Percentiles rank a stretch among this genome's conserved stretches.
Conservation (phyloP, 768 basidiomycete genomes). For the Dioszegia crocea region DNA sequence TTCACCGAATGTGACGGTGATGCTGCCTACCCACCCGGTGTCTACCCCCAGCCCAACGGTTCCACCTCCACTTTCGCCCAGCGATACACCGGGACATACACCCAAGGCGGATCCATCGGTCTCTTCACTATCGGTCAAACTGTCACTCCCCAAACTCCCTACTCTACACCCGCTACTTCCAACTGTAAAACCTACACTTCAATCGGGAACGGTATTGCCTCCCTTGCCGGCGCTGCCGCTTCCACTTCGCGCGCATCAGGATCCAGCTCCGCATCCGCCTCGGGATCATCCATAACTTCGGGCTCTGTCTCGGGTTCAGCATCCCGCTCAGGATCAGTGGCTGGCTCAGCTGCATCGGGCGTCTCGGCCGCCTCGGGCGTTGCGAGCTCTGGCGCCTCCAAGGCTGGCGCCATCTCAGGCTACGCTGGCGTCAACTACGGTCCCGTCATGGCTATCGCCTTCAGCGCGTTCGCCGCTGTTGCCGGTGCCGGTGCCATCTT, state of each 20-base stretch:
- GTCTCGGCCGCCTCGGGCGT: slow-evolving; percentile 16
- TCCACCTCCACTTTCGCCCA: slow-evolving; percentile 50
- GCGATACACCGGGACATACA: slow-evolving; percentile 51
- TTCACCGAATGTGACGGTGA: slow-evolving; percentile 55
- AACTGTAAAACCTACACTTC: slow-evolving; percentile 51
- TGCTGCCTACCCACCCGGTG: slow-evolving; percentile 51
- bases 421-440: slow-evolving; percentile 26
- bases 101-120: slow-evolving; percentile 30
- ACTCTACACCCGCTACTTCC: slow-evolving; percentile 48
- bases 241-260: slow-evolving; percentile 47
- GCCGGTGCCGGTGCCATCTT: slow-evolving; percentile 39
- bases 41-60: slow-evolving; percentile 50
- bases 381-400: slow-evolving; percentile 16
- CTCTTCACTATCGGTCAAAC: slow-evolving; percentile 49
- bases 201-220: slow-evolving; percentile 38
- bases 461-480: slow-evolving; percentile 25
- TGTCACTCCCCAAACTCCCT: slow-evolving; percentile 46
- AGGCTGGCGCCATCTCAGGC: slow-evolving; percentile 18
- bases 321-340: slow-evolving; percentile 1
- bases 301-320: slow-evolving; percentile 15
- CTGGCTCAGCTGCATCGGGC: slow-evolving; percentile 17
- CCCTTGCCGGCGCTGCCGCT: slow-evolving; percentile 26
- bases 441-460: slow-evolving; percentile 18
- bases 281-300: slow-evolving; percentile 22
- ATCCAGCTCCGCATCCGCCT: slow-evolving; percentile 46